Conservation (phyloP, 2,329 filamentous ascomycete species). For the Fusarium sacchari region DNA sequence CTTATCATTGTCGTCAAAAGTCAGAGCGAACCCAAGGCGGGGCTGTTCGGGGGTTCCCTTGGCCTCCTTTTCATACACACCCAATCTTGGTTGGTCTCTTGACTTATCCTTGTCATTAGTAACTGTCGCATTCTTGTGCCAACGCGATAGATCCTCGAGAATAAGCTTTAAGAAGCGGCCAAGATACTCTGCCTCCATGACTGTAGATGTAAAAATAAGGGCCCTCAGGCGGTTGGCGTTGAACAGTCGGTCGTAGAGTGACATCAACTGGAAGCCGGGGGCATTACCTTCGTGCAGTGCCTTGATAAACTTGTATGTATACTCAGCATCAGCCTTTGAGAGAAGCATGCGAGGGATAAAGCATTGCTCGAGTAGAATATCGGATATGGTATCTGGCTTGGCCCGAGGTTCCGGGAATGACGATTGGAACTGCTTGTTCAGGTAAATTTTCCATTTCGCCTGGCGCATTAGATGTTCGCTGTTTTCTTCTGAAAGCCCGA, state of each 20-base stretch:
- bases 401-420: constrained; percentile 79
- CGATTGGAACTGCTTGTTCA: constrained; percentile 78
- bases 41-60: constrained; percentile 58
- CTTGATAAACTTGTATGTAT: constrained; percentile 85
- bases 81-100: constrained; percentile 67
- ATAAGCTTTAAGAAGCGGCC: constrained; percentile 88
- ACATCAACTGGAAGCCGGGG: constrained; percentile 86
- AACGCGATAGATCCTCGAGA: constrained; percentile 80
- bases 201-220: constrained; percentile 88
- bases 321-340: constrained; percentile 88
- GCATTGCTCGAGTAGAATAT: constrained; percentile 87
- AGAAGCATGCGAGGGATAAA: constrained; percentile 88
- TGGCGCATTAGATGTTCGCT: constrained; percentile 75
- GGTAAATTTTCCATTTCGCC: constrained; percentile 72
- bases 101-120: constrained; percentile 55
- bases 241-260: constrained; percentile 86
- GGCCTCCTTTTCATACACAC: constrained; percentile 86
- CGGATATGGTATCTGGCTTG: constrained; percentile 74
- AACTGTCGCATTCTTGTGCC: constrained; percentile 78
- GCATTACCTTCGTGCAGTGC: constrained; percentile 87
- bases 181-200: constrained; percentile 91
- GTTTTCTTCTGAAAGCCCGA: constrained; percentile 77
- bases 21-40: constrained; percentile 81
- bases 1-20: constrained; percentile 72
- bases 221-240: constrained; percentile 81